Evolutionary conservation across 73 alveolate genomes (phyloP), one percentile per base, ranked within the genome.

Genomic region (Blepharisma japonicum): DNA sequence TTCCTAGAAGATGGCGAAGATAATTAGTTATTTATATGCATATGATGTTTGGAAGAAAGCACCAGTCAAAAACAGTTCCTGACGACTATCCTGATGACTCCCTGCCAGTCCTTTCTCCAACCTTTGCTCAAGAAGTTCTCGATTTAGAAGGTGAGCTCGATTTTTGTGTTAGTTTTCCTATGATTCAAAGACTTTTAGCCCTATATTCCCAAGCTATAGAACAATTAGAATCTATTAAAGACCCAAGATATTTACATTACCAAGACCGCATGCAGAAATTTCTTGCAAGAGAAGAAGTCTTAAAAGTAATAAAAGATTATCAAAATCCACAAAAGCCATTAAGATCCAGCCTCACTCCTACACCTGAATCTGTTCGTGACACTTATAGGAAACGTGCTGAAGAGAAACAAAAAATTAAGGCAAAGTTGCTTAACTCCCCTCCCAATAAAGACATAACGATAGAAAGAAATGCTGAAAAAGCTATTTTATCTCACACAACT

Each of bases 81-180:
- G 42, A 32, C 3, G 42, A 32, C 42, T 32, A 32, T 3, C 42
- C 42, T 32, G 42, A 32, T 32, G 42, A 32, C 42, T 32, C 42
- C 42, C 42, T 32, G 42, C 42, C 42, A 32, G 42, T 32, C 42
- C 42, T 32, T 32, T 32, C 42, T 51, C 66, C 66, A 14, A 51
- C 66, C 21, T 51, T 51, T 4, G 66, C 66, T 51, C 66, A 51
- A 18, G 66, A 51, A 51, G 66, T 51, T 18, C 66, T 51, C 21
- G 66, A 51, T 18, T 51, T 51, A 18, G 66, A 51, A 51, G 21
- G n/a, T 18, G 66, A 51, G 66, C 21, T 51, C 21, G 21, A 51
- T 18, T 51, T 51, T 18, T 14, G 21, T 18, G 27, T 18, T 11
- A 51, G 66, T 14, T 18, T 51, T 51, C n/a, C n/a, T 4, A 51